Base-by-base conservation (phyloP, 495 filamentous ascomycete genomes). In the Aspergillus taichungensis region DNA sequence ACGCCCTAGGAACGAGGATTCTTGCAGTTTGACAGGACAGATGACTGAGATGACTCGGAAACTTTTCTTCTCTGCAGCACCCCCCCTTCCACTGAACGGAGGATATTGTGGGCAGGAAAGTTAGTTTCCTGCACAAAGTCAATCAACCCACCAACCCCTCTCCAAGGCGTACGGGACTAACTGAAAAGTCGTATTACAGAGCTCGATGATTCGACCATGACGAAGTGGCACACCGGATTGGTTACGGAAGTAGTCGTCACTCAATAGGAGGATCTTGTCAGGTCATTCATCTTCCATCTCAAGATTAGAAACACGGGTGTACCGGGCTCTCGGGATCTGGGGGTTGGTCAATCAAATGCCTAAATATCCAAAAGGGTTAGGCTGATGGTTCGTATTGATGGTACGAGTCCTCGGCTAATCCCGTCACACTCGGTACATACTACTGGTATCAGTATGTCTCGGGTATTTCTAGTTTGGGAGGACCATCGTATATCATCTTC, bases 301-400 rank as follows among this genome's bases (percentile, higher is more conserved):
- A 34, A 28, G 12, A 28, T 27, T 38, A 46, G 49, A 52, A 52
- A 42, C 55, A 55, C 55, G 42, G 50, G 50, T 47, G 52, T 55
- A 40, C 56, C 55, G 51, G 43, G 34, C 42, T 49, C 29, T 37
- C 44, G 56, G 56, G 50, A 47, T 37, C 18, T 24, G 18, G 18
- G 18, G 18, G 18, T 24, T 24, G 18, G 18, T 24, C 4, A 1
- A 24, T 24, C 18, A 24, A 24, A 24, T 24, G 18, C 18, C 18
- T 24, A 24, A 24, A 24, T 1, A 24, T 24, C 18, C 18, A 24
- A 24, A 24, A 4, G 18, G 18, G 18, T 24, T 24, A 24, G 18
- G 18, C 18, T 4, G 18, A 24, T 1, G 18, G 18, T 24, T 24
- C 18, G 18, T 24, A 24, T 24, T 24, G 18, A 24, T 4, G 2